Evolutionary conservation across 768 basidiomycete genomes (phyloP).

Genomic region (Leccinum pellstonianum): DNA sequence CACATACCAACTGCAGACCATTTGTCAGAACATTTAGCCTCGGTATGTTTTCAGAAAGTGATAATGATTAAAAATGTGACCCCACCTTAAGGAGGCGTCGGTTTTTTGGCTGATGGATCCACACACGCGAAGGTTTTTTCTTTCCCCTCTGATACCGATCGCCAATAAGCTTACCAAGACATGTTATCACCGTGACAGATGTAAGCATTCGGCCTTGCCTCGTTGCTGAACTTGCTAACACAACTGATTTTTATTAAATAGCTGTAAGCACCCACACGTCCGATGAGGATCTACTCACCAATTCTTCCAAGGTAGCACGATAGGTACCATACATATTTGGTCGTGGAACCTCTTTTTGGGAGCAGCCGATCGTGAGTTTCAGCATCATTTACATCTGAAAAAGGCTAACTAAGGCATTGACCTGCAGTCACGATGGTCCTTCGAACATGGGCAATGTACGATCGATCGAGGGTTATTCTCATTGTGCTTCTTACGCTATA

Average conservation of each 20-base stretch:
- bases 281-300: background rate
- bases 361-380: slow-evolving; percentile 1
- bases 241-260: background rate
- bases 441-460: slow-evolving; percentile 1
- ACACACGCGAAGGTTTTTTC: background rate
- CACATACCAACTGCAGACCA: background rate
- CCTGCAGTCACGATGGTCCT: background rate
- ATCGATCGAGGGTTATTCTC: background rate
- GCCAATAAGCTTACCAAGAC: background rate
- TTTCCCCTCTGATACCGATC: background rate
- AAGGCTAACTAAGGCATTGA: no score
- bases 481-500: background rate
- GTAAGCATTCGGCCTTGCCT: background rate
- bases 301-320: background rate
- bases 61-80: background rate
- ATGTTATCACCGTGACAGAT: background rate
- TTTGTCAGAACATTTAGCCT: background rate
- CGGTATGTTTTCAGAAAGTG: background rate
- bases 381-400: background rate
- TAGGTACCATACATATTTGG: background rate
- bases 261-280: background rate
- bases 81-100: background rate
- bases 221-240: background rate
- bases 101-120: background rate
- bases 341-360: background rate